A percentile compares a stretch with the other conserved stretches of the same genome.
Evolutionary conservation across 352 stramenopile genomes (phyloP).

Genomic region (Phytophthora sansomeana): DNA sequence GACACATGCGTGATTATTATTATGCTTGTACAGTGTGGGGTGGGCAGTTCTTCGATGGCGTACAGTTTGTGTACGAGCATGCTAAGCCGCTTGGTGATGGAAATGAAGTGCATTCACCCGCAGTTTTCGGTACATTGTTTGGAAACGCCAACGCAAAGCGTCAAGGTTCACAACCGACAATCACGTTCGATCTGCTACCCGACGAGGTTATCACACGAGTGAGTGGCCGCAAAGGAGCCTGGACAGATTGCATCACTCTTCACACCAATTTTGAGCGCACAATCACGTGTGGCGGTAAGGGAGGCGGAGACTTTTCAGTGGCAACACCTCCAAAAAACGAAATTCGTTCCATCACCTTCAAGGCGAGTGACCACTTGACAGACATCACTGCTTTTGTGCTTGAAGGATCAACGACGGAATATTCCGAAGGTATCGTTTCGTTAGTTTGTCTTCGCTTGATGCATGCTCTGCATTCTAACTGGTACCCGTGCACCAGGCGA

Average conservation of each 20-base stretch:
- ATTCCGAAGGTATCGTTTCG: constrained; percentile 26
- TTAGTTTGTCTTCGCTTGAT: background rate
- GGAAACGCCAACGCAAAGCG: constrained; percentile 56
- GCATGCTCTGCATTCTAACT: background rate
- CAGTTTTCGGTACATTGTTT: constrained; percentile 44
- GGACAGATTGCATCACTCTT: constrained; percentile 71
- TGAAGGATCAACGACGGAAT: constrained; percentile 20
- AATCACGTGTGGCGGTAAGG: constrained; percentile 63
- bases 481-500: constrained; percentile 22
- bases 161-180: constrained; percentile 39
- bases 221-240: constrained; percentile 74
- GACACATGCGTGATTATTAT: constrained; percentile 13
- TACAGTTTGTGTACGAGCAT: constrained; percentile 67
- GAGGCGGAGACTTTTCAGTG: constrained; percentile 65
- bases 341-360: constrained; percentile 69
- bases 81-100: background rate
- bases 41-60: constrained; percentile 71
- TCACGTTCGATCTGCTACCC: constrained; percentile 45
- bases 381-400: constrained; percentile 61
- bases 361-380: constrained; percentile 73
- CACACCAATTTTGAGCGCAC: constrained; percentile 74
- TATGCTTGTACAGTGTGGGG: constrained; percentile 69
- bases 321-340: constrained; percentile 39
- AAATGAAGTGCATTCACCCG: background rate
- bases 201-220: constrained; percentile 62